Evolutionary conservation across 768 basidiomycete species (phyloP), one percentile per base, ranked within the genome.

Genomic region (Leccinum obscurum): DNA sequence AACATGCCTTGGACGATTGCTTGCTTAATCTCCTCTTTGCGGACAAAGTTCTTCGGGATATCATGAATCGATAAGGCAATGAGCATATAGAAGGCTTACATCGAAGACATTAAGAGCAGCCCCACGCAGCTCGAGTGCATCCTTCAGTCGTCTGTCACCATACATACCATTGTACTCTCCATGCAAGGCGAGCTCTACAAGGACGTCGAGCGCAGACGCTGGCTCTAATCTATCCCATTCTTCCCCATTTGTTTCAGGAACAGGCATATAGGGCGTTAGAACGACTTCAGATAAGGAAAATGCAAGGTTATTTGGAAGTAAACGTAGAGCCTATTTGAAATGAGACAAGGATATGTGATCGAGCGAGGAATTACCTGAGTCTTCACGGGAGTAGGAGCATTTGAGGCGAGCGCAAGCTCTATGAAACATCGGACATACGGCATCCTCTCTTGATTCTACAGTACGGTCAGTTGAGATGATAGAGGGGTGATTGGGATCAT

Each of bases 321-420:
- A 77, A 57, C 80, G 81, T 28, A 90, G 75, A 10, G 85, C 80
- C 81, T 85, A 58, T 77, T 28, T 55, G 34, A 67, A 63, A 78
- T 82, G 22, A 59, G 62, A 57, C 61, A 35, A 72, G 57, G 64
- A 52, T 57, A 64, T 62, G 56, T 44, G 14, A 55, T 50, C 54
- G 17, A 62, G 15, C 24, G 15, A 20, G 30, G 24, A 30, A 72
- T 54, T 72, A 90, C 92, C 81, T 94, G 92, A 4, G 89, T 88
- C 77, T 99, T 98, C 52, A 98, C 76, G 6, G 80, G 64, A 3
- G 92, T 88, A 0, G 97, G 96, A 3, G 92, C 90, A 73, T 98
- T 98, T n/a, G 93, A 95, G 9, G 95, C 89, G 32, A 98, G 81
- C 1, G 90, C 91, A 5, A 95, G 78, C 72, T 99, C 96, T 15